phyloP scores from a whole-genome alignment of 2,329 filamentous ascomycete genomes.

The Ophiocordyceps camponoti-rufipedis region DNA sequence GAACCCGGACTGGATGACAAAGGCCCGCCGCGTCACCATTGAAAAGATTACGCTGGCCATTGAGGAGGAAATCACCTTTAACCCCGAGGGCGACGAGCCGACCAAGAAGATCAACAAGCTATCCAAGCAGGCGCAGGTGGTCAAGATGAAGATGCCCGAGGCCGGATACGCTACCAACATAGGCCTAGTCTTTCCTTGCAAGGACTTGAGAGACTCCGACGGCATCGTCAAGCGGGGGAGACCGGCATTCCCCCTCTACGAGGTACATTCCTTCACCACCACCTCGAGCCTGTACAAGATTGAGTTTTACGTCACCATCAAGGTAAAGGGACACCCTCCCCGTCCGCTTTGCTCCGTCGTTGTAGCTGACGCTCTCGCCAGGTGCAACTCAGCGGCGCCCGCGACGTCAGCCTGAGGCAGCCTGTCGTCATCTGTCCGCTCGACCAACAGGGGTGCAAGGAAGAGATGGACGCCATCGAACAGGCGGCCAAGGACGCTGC shows the following conservation, averaged over 20 bases:
- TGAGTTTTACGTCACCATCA: conserved; percentile 88
- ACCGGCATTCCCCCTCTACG: conserved; percentile 75
- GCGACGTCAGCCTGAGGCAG: conserved; percentile 76
- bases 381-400: conserved; percentile 75
- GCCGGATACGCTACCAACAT: conserved; percentile 86
- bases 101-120: conserved; percentile 77
- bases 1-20: conserved; percentile 78
- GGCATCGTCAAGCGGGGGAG: conserved; percentile 75
- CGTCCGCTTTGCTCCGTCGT: not conserved
- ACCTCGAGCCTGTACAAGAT: conserved; percentile 93
- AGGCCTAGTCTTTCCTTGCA: conserved; percentile 76
- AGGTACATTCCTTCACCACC: conserved; percentile 81
- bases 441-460: conserved; percentile 88
- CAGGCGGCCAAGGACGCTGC: conserved; percentile 87
- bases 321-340: conserved; percentile 35
- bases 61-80: conserved; percentile 97
- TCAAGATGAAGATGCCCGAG: conserved; percentile 75
- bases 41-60: conserved; percentile 86
- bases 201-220: conserved; percentile 71
- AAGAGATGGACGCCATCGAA: conserved; percentile 97
- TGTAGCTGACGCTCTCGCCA: conserved; percentile 17
- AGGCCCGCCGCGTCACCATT: conserved; percentile 82
- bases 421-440: conserved; percentile 92
- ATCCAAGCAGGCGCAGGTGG: conserved; percentile 62
- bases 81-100: conserved; percentile 91